These are phyloP conservation scores for Exophiala lecanii-corni DNA, from an alignment of 2,329 filamentous ascomycete genomes.

Conservation along the genomic window DNA sequence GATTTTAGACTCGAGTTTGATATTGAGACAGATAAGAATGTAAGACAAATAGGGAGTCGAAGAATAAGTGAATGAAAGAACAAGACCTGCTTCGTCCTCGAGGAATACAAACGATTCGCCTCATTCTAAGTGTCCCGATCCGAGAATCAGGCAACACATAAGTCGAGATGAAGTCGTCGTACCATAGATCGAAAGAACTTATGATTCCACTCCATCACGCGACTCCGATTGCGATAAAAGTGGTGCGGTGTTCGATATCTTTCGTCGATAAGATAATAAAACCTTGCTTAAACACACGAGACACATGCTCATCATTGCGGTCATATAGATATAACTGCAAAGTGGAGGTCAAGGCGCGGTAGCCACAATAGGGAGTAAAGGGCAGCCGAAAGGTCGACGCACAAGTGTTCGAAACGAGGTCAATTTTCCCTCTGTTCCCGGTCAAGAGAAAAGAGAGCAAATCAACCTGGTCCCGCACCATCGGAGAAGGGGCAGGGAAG, in stretches of 20 bases:
- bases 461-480: constrained; percentile 17
- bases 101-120: constrained; percentile 20
- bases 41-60: too few relatives aligned
- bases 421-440: constrained; percentile 6
- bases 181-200: constrained; percentile 26
- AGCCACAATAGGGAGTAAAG: constrained; percentile 19
- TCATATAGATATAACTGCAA: not conserved
- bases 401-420: constrained; percentile 10
- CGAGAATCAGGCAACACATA: constrained; percentile 11
- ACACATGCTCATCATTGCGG: too few relatives aligned
- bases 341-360: constrained; percentile 14
- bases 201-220: constrained; percentile 30
- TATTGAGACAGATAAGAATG: too few relatives aligned
- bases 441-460: too few relatives aligned
- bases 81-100: constrained; percentile 27
- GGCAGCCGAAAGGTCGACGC: constrained; percentile 21
- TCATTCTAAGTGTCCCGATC: not conserved
- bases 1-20: too few relatives aligned
- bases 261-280: constrained; percentile 16
- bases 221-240: constrained; percentile 26
- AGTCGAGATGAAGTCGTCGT: too few relatives aligned
- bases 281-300: constrained; percentile 19
- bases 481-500: constrained; percentile 29
- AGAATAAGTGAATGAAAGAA: constrained; percentile 2
- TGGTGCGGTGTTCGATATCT: constrained; percentile 17